These are phyloP conservation scores for Lactarius deliciosus DNA, from an alignment of 768 basidiomycete genomes.

Conservation along the genomic window DNA sequence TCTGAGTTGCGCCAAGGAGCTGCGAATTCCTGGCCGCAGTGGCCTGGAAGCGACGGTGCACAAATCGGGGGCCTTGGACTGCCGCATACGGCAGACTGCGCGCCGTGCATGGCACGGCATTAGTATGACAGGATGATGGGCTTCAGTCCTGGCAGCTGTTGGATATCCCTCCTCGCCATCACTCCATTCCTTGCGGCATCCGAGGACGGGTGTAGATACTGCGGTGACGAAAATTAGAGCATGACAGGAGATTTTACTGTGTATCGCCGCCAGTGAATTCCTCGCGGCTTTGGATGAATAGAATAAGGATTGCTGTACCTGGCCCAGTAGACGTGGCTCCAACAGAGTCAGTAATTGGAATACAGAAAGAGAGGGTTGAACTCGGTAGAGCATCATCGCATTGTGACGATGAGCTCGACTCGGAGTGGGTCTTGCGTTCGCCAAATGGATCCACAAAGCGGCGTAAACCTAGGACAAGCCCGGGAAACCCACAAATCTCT, in stretches of 20 bases:
- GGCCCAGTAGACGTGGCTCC: constrained; percentile 1
- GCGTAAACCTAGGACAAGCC: not conserved
- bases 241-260: not conserved
- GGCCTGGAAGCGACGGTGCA: not conserved
- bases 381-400: not conserved
- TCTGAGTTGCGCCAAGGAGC: not conserved
- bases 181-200: constrained; percentile 4
- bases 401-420: not conserved
- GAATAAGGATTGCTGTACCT: not conserved
- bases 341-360: not conserved
- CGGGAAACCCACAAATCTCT: not conserved
- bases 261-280: not conserved
- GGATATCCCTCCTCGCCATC: not conserved
- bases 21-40: not conserved
- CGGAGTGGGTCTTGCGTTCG: not conserved
- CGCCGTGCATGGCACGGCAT: not conserved
- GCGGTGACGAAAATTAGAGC: constrained; percentile 11
- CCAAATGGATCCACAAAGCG: not conserved
- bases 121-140: not conserved
- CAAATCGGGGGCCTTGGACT: not conserved
- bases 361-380: not conserved
- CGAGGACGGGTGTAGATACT: not conserved
- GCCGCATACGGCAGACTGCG: not conserved
- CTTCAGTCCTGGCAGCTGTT: not conserved
- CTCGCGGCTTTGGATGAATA: not conserved